Evolutionary conservation across 352 stramenopile species (phyloP).

Genomic region (Phytophthora agathidicida): DNA sequence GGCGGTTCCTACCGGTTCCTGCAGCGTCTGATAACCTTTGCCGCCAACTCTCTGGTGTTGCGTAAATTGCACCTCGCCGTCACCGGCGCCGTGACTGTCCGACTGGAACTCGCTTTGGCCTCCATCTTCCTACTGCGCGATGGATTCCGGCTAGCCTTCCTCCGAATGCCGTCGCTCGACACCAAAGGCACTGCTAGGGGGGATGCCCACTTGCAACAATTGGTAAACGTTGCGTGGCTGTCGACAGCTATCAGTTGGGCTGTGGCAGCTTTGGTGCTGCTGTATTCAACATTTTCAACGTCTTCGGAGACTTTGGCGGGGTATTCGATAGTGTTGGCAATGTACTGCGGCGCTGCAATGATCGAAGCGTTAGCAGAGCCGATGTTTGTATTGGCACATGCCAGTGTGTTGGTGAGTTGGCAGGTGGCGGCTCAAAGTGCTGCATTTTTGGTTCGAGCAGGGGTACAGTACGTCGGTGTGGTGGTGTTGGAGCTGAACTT

Average conservation of each 20-base stretch:
- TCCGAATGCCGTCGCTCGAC: conserved; percentile 80
- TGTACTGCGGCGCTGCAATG: conserved; percentile 83
- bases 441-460: conserved; percentile 72
- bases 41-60: conserved; percentile 84
- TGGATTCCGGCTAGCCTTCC: conserved; percentile 86
- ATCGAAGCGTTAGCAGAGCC: conserved; percentile 82
- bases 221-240: conserved; percentile 84
- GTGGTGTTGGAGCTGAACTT: conserved; percentile 69
- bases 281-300: conserved; percentile 21
- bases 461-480: conserved; percentile 75
- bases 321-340: conserved; percentile 63
- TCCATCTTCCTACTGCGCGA: conserved; percentile 92
- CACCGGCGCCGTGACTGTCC: conserved; percentile 82
- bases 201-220: conserved; percentile 47
- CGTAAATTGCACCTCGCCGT: conserved; percentile 75
- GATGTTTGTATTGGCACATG: conserved; percentile 83
- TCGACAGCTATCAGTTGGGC: conserved; percentile 67
- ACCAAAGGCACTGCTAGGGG: conserved; percentile 6
- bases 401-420: conserved; percentile 82
- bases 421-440: conserved; percentile 79
- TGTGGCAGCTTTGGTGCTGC: conserved; percentile 42
- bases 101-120: conserved; percentile 88
- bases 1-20: conserved; percentile 81
- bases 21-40: conserved; percentile 87
- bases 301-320: conserved; percentile 12